phyloP scores from a whole-genome alignment of 2,329 filamentous ascomycete genomes.

The Exophiala viscosa region DNA sequence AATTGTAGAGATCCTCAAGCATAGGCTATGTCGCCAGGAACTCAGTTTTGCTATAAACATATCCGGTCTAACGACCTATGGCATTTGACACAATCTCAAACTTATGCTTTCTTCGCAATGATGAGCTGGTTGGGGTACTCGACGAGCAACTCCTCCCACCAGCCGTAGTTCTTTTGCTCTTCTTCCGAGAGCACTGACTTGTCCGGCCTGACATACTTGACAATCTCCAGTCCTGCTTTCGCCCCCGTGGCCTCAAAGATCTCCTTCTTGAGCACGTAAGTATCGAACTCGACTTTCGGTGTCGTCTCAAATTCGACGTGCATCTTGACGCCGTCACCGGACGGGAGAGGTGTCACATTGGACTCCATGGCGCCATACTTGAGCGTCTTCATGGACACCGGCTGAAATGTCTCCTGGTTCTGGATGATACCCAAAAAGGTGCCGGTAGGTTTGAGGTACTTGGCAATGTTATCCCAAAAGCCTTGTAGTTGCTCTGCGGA shows the following conservation, averaged over 20 bases:
- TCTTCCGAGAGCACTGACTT: slow-evolving; percentile 1
- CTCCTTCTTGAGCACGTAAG: slow-evolving; percentile 5
- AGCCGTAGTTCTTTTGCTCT: slow-evolving; percentile 1
- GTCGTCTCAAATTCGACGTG: slow-evolving; percentile 10
- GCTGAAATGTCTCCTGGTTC: slow-evolving; percentile 20
- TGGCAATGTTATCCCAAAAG: slow-evolving; percentile 35
- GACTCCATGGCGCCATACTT: slow-evolving; percentile 8
- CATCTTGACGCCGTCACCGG: slow-evolving; percentile 9
- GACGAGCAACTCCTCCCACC: slow-evolving; percentile 3
- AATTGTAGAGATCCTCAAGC: too few relatives aligned
- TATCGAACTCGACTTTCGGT: slow-evolving; percentile 10
- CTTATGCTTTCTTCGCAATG: slow-evolving; percentile 1
- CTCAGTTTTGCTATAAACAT: too few relatives aligned
- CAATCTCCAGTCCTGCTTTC: slow-evolving; percentile 1
- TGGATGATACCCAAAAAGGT: slow-evolving; percentile 33
- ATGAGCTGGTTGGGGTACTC: slow-evolving; percentile 11
- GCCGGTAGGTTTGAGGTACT: slow-evolving; percentile 35
- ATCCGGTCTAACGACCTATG: too few relatives aligned
- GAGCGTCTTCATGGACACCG: slow-evolving; percentile 5
- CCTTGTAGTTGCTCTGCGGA: slow-evolving; percentile 29
- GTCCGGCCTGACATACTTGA: slow-evolving; percentile 2
- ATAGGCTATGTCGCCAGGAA: too few relatives aligned
- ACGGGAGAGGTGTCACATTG: background rate
- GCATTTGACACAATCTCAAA: too few relatives aligned
- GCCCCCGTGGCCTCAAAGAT: slow-evolving; percentile 1